These are phyloP conservation scores for Colletotrichum truncatum DNA, from an alignment of 2,329 filamentous ascomycete species.

Conservation along the genomic window DNA sequence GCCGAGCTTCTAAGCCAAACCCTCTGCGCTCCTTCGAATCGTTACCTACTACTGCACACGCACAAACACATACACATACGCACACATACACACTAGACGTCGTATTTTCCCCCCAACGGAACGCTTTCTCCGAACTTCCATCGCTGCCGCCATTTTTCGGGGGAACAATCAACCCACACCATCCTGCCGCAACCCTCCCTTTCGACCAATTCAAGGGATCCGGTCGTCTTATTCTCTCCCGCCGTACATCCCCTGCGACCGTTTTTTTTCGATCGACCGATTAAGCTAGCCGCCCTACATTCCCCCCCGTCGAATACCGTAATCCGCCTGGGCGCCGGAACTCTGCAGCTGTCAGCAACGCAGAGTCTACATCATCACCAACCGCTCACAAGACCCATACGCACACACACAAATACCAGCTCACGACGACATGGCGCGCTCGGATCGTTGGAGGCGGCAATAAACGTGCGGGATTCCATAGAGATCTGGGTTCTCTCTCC, in stretches of 20 bases:
- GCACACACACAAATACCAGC: constrained; percentile 4
- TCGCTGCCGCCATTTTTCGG: constrained; percentile 6
- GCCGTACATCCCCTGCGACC: neutral
- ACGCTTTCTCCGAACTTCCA: constrained; percentile 8
- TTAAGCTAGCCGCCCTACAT: neutral
- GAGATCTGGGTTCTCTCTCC: constrained; percentile 26
- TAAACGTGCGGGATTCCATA: constrained; percentile 29
- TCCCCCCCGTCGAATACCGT: neutral
- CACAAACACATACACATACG: neutral
- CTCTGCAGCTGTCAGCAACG: constrained; percentile 8
- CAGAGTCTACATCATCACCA: constrained; percentile 22
- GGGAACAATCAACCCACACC: neutral
- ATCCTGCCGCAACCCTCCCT: too few species aligned
- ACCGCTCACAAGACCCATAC: neutral
- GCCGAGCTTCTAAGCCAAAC: neutral
- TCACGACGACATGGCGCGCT: constrained; percentile 29
- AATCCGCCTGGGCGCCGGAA: constrained; percentile 25
- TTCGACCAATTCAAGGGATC: constrained; percentile 19
- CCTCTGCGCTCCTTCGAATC: neutral
- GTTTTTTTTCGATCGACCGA: neutral
- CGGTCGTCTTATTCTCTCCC: neutral
- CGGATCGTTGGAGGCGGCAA: constrained; percentile 27
- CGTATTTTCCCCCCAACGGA: constrained; percentile 19
- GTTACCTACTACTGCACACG: neutral
- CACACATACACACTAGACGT: neutral